Evolutionary conservation across 148 eudicot species (phyloP), one percentile per base, ranked within the genome.

Genomic region (Beta vulgaris): DNA sequence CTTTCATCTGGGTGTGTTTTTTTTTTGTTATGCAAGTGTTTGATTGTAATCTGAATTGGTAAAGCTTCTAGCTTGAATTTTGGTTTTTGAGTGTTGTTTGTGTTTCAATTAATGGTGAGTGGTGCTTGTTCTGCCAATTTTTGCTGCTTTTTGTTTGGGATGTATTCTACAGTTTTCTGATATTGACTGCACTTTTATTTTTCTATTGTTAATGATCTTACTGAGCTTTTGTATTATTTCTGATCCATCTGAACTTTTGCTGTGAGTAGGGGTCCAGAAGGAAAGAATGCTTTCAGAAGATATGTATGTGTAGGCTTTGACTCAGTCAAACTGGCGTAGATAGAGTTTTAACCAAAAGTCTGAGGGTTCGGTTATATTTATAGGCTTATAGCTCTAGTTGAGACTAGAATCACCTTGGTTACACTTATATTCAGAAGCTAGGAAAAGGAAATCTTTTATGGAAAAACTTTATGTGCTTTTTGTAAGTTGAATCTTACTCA

Each of bases 241-340:
- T 55, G 42, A 68, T 69, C 1, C 34, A 13, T 51, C 49, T 11
- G 48, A 51, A 25, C 37, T 31, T 69, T 36, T 77, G 42, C n/a
- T 75, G 36, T 68, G 69, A 83, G 55, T 61, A 95, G 99, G 99
- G 74, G 99, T 92, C 63, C 99, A 95, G 76, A 95, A 95, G 90
- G 99, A 95, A 76, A 88, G 99, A 76, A 92, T 95, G 99, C 78
- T 88, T 73, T 81, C 88, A 37, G 97, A 90, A 67, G 99, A 95
- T 76, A 95, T 95, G 99, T 92, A 92, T 78, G 86, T 92, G 72
- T n/a, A n/a, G n/a, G n/a, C n/a, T n/a, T n/a, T n/a, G n/a, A n/a
- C n/a, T n/a, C n/a, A n/a, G n/a, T n/a, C n/a, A n/a, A n/a, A n/a
- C n/a, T n/a, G n/a, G n/a, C n/a, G n/a, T n/a, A n/a, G n/a, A n/a